Evolutionary conservation across 148 eudicot species (phyloP), one percentile per base, ranked within the genome.

Genomic region (Silene conica): DNA sequence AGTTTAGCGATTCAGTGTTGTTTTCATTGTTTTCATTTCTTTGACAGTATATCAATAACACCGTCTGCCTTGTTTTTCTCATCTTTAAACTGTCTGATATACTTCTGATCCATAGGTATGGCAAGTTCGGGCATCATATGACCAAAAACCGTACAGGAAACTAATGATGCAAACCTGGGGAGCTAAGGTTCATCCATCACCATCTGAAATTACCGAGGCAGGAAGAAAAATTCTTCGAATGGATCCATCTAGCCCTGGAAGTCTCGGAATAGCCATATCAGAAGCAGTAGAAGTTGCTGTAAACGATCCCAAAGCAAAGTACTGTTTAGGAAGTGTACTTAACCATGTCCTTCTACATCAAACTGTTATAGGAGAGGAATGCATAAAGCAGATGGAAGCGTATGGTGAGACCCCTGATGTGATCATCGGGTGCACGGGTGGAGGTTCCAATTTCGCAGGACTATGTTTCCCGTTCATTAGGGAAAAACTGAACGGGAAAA

Each of bases 141-240:
- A 94, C 82, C 97, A 92, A 69, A 94, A 94, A 80, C 98, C 98
- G 0, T 94, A 94, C 72, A 84, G 98, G 41, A 94, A 87, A 86
- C 74, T 94, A 43, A 94, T 94, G 98, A 94, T 94, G 98, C 83
- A 94, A 83, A 94, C 97, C 2, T 94, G 96, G 92, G 98, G 98
- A 15, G 98, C 98, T 7, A 86, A 87, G 63, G 98, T 92, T 43
- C 96, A 94, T 45, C 96, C 98, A 2, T 94, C 98, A 45, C 98
- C 98, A 54, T 94, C 98, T 14, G 84, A 71, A 14, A n/a, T 90
- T 61, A 94, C 98, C 19, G 88, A 92, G 65, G 68, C 88, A 45
- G 98, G 98, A 25, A 83, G 87, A 70, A 86, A 77, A 38, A 86
- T 94, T 69, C 96, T 94, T 19, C 76, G 85, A 72, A 70, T 63